Base-by-base conservation (phyloP, 768 basidiomycete genomes). In the Podaxis carcinomalis region DNA sequence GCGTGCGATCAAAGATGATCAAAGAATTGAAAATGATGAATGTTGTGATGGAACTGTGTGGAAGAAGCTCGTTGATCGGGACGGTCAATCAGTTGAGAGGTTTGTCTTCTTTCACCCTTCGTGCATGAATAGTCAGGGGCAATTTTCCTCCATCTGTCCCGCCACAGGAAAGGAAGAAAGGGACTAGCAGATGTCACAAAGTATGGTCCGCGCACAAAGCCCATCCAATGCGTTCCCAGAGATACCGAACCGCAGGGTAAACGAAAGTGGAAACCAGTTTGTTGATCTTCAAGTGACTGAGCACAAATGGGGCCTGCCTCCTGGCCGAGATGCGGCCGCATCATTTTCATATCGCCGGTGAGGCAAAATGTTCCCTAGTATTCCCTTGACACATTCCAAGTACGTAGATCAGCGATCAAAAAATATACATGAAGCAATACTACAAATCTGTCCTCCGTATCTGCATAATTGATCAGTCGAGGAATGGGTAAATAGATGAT, bases 371-470 rank as follows among this genome's bases (percentile, higher is more conserved):
- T 40, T 40, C 32, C 32, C 32, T 32, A 32, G 32, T 16, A 14
- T 27, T 14, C n/a, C 19, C n/a, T 9, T 16, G 21, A 42, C 11
- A 40, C 11, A 23, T 53, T 46, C 58, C 58, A 44, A 52, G 32
- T 42, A 53, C 51, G 32, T 44, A 35, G 51, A 53, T 53, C 56
- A 49, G 47, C 56, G 56, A 50, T 57, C 56, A 49, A 37, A 6
- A 57, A 44, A 21, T 21, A 28, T 37, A 58, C 36, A 56, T 27
- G 39, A 25, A 56, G 35, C 36, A 50, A 50, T 19, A 36, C 52
- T 36, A 16, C 49, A 50, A 58, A 5, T 10, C 35, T 47, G 23
- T 50, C 21, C 47, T 13, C 42, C 46, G n/a, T 39, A 21, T 21
- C 36, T 27, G 47, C 57, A 35, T 19, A 13, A 25, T 11, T 49